phyloP scores from a whole-genome alignment of 768 basidiomycete species.

The Kockovaella imperatae region DNA sequence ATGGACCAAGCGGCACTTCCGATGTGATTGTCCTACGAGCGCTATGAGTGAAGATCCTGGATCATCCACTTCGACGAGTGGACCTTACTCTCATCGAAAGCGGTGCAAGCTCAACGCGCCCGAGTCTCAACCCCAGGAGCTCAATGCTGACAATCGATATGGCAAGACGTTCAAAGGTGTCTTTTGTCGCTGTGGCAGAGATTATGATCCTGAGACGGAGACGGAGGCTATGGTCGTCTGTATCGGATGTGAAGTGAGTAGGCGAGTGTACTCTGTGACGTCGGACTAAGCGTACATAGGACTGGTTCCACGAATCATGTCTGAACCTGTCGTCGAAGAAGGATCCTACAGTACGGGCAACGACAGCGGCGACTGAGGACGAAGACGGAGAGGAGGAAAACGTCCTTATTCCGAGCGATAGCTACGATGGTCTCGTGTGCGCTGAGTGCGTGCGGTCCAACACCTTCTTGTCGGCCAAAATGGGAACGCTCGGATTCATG shows the following conservation, averaged over 20 bases:
- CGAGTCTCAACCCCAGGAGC: constrained; percentile 20
- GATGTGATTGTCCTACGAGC: constrained; percentile 42
- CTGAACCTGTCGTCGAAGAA: constrained; percentile 36
- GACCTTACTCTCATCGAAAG: constrained; percentile 6
- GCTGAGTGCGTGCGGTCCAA: constrained; percentile 21
- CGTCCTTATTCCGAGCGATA: constrained; percentile 29
- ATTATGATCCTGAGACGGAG: constrained; percentile 41
- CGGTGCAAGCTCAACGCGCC: constrained; percentile 27
- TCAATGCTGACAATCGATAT: constrained; percentile 35
- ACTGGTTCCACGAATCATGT: constrained; percentile 44
- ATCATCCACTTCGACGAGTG: constrained; percentile 1
- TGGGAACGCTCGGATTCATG: constrained; percentile 40
- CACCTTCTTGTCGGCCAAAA: constrained; percentile 9
- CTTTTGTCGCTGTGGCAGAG: constrained; percentile 42
- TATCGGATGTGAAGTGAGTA: constrained; percentile 40
- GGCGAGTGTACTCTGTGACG: not conserved
- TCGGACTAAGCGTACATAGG: constrained; percentile 9
- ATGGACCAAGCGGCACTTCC: constrained; percentile 35
- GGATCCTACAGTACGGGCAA: not conserved
- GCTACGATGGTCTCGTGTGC: constrained; percentile 41
- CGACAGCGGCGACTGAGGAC: constrained; percentile 11
- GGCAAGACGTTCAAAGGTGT: constrained; percentile 31
- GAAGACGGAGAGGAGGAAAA: constrained; percentile 33
- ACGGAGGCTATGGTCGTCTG: constrained; percentile 41
- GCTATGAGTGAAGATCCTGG: constrained; percentile 5